These are phyloP conservation scores for Saccharomyces kudriavzevii DNA, from an alignment of 805 yeast genomes.

Conservation along the genomic window DNA sequence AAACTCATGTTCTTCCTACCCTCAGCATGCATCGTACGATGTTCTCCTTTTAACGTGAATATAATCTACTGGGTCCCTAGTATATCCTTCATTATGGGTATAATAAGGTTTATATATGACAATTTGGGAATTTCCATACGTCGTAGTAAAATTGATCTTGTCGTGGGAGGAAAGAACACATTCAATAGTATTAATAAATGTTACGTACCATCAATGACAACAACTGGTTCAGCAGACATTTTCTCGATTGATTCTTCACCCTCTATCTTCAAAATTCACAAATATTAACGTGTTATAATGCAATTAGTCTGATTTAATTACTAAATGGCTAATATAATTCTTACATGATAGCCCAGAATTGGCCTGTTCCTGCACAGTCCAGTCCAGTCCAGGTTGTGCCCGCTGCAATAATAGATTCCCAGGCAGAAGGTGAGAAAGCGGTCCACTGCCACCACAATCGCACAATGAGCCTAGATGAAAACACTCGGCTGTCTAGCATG, in stretches of 20 bases:
- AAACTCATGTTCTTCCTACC: not conserved
- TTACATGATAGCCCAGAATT: not conserved
- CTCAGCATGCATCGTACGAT: not conserved
- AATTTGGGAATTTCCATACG: not conserved
- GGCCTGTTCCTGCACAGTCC: not conserved
- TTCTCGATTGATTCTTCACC: not conserved
- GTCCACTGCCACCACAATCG: not conserved
- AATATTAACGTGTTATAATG: not conserved
- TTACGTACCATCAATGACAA: slow-evolving; percentile 89
- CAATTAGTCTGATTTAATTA: not conserved
- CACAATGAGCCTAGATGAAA: not conserved
- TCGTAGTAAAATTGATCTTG: not conserved
- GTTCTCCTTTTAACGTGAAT: not conserved
- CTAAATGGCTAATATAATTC: not conserved
- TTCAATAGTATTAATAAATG: not conserved
- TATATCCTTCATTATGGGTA: not conserved
- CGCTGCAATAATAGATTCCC: not conserved
- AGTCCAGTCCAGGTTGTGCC: not conserved
- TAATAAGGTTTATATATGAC: not conserved
- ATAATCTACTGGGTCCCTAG: not conserved
- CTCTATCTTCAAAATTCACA: not conserved
- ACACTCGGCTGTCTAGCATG: not conserved
- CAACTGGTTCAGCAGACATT: slow-evolving; percentile 63
- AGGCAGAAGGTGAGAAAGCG: not conserved
- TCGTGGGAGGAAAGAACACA: not conserved